Percentiles rank a stretch among this genome's conserved stretches.
phyloP scores from a whole-genome alignment of 177 flowering plant species.

The Tripterygium wilfordii region DNA sequence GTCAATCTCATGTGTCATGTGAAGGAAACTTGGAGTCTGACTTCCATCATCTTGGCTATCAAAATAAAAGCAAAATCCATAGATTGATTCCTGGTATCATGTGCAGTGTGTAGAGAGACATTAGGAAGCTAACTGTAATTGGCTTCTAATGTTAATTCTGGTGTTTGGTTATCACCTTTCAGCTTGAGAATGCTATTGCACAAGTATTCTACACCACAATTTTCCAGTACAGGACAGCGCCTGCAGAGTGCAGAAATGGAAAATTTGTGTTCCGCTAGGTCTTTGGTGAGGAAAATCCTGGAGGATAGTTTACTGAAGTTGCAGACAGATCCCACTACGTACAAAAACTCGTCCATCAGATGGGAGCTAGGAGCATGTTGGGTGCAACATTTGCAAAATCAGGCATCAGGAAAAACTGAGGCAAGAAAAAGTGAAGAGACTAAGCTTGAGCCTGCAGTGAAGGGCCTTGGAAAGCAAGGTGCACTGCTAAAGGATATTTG shows the following conservation, averaged over 20 bases:
- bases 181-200: constrained; percentile 85
- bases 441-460: constrained; percentile 72
- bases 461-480: constrained; percentile 94
- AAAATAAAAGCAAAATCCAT: no score
- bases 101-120: no score
- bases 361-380: constrained; percentile 99
- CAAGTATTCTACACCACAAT: constrained; percentile 49
- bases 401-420: constrained; percentile 69
- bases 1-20: no score
- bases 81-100: no score
- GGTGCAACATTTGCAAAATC: constrained; percentile 95
- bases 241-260: constrained; percentile 39
- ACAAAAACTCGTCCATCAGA: constrained; percentile 53
- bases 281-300: constrained; percentile 52
- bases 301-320: constrained; percentile 55
- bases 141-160: no score
- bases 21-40: no score
- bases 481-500: constrained; percentile 75
- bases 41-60: no score
- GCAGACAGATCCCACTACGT: constrained; percentile 45
- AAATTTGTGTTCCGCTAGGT: constrained; percentile 37
- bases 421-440: constrained; percentile 62
- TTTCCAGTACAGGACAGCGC: constrained; percentile 37
- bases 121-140: no score
- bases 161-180: no score